A percentile compares a stretch with the other conserved stretches of the same genome.
Evolutionary conservation across 2,329 filamentous ascomycete species (phyloP).

Genomic region (Sporothrix schenckii): DNA sequence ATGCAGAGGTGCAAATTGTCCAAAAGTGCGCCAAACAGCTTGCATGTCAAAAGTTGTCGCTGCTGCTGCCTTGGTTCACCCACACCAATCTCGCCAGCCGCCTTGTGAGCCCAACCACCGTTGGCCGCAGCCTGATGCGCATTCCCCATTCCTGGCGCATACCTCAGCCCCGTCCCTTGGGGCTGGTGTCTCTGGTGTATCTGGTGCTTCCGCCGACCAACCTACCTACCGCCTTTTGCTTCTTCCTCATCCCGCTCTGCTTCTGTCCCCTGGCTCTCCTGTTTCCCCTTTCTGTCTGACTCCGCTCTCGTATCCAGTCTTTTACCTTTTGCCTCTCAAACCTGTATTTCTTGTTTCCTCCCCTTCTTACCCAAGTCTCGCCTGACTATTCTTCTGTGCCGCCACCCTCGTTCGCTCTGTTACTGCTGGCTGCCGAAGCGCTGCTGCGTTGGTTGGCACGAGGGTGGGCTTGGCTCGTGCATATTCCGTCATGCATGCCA

Average conservation of each 20-base stretch:
- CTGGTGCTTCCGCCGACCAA: neutral
- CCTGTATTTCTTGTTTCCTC: neutral
- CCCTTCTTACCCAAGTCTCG: neutral
- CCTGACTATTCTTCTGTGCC: neutral
- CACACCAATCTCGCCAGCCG: slow-evolving; percentile 1
- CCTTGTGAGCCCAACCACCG: slow-evolving; percentile 18
- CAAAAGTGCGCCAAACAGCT: neutral
- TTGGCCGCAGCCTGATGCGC: slow-evolving; percentile 20
- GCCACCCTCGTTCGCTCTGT: neutral
- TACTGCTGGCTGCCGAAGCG: slow-evolving; percentile 30
- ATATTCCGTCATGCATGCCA: slow-evolving; percentile 60
- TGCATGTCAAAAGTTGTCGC: neutral
- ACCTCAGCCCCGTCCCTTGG: slow-evolving; percentile 8
- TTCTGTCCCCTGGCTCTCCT: neutral
- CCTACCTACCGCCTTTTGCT: neutral
- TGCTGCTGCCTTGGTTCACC: slow-evolving; percentile 15
- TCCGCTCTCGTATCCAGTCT: neutral
- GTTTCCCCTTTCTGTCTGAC: neutral
- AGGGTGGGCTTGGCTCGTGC: slow-evolving; percentile 53
- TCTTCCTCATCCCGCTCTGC: neutral
- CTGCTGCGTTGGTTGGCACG: slow-evolving; percentile 51
- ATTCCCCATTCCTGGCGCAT: slow-evolving; percentile 25
- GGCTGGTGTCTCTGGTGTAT: slow-evolving; percentile 16
- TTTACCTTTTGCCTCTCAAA: neutral
- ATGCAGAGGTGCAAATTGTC: no score